Evolutionary conservation across 129 eudicot genomes (phyloP).

Genomic region (Flaveria sonorensis): DNA sequence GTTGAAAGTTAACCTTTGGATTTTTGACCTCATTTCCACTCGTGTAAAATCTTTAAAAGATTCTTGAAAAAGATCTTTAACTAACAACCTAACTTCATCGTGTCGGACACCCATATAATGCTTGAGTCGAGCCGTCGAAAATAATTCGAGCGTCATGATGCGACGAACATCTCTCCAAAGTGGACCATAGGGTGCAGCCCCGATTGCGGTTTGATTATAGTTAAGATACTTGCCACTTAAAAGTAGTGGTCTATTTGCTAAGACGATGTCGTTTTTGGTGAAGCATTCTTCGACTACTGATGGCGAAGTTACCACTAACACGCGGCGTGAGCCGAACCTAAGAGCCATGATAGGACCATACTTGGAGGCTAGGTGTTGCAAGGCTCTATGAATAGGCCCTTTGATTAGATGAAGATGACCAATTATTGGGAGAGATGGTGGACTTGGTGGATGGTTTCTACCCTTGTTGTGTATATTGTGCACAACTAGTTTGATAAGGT

Average conservation of each 20-base stretch:
- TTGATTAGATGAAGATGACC: slow-evolving; percentile 47
- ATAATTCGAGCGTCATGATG: slow-evolving; percentile 25
- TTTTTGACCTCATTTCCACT: slow-evolving; percentile 41
- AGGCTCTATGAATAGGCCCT: slow-evolving; percentile 12
- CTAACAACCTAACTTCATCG: slow-evolving; percentile 33
- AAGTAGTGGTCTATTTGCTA: slow-evolving; percentile 46
- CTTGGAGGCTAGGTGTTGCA: slow-evolving; percentile 9
- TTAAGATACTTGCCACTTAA: slow-evolving; percentile 27
- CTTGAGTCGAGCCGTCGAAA: slow-evolving; percentile 38
- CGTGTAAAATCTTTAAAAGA: neutral
- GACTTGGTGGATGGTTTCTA: slow-evolving; percentile 37
- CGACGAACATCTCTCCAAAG: slow-evolving; percentile 56
- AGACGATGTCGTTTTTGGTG: slow-evolving; percentile 40
- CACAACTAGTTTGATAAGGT: neutral
- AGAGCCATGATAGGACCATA: slow-evolving; percentile 46
- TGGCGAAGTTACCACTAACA: slow-evolving; percentile 43
- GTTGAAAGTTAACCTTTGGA: slow-evolving; percentile 41
- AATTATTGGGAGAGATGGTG: slow-evolving; percentile 43
- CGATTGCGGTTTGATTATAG: slow-evolving; percentile 29
- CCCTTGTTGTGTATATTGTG: neutral
- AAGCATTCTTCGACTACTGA: slow-evolving; percentile 47
- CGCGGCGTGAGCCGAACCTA: slow-evolving; percentile 34
- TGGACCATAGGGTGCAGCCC: slow-evolving; percentile 38
- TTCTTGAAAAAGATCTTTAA: slow-evolving; percentile 26
- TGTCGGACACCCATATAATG: slow-evolving; percentile 18